Base-by-base conservation (phyloP, 345 rosid species). In the Salix suchowensis region DNA sequence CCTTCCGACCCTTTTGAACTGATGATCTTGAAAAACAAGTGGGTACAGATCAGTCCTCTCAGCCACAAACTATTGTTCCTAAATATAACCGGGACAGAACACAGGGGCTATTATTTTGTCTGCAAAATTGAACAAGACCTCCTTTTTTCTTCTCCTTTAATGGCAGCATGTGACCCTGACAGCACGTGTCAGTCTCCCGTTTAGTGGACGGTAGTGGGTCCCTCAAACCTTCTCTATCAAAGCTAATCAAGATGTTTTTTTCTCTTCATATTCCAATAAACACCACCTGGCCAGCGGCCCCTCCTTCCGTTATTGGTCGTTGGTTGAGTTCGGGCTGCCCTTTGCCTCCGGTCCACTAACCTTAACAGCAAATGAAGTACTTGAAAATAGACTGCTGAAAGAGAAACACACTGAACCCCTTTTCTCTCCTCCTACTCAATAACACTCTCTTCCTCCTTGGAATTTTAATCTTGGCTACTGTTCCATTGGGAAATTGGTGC, bases 311-410 rank as follows among this genome's bases (percentile, higher is more conserved):
- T 77, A 71, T 13, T 65, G 72, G 75, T 72, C 72, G 82, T 73
- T 76, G 79, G 80, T 80, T 81, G 74, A 67, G 62, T 76, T 60
- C 26, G 37, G 75, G 28, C 67, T 77, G 83, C 72, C 84, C 46
- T 64, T 42, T 62, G 73, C 42, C 65, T 70, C 9, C 16, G 28
- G 24, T 40, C 78, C 76, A 72, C 65, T 15, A 44, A 64, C 60
- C 79, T 65, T 24, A 42, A 24, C 77, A 28, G 68, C 75, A 67
- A 78, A 52, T n/a, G 78, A 77, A 54, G n/a, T 60, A 52, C 76
- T 64, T 37, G 76, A 16, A 55, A 54, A 30, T 32, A 54, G 6
- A 36, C 8, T n/a, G 15, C 13, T n/a, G 48, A 64, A 76, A 67
- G 58, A 16, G 7, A 16, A 24, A 23, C 72, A 37, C 11, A 24